Conservation (phyloP, 2,329 filamentous ascomycete species). For the Aspergillus unguis region DNA sequence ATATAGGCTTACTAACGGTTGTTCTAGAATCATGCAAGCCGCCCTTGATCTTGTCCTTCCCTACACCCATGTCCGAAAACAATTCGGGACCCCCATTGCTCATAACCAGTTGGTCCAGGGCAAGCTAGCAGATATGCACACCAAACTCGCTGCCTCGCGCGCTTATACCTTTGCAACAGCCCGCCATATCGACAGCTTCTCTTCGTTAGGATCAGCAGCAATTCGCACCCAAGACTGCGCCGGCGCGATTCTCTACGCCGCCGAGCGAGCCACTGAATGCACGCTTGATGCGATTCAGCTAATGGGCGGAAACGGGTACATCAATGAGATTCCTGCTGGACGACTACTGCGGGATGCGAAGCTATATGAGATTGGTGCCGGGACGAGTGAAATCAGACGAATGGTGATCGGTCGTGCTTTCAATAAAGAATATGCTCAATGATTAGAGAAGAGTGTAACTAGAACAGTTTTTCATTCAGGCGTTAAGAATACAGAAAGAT, state of each 20-base stretch:
- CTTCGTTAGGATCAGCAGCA: slow-evolving; percentile 35
- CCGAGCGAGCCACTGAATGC: slow-evolving; percentile 79
- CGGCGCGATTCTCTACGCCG: slow-evolving; percentile 87
- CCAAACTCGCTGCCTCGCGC: slow-evolving; percentile 77
- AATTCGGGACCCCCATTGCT: slow-evolving; percentile 82
- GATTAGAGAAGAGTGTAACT: slow-evolving; percentile 10
- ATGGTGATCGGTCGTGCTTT: slow-evolving; percentile 94
- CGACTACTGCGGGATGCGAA: slow-evolving; percentile 74
- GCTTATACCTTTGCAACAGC: slow-evolving; percentile 87
- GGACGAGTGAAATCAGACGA: slow-evolving; percentile 86
- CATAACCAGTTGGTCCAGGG: slow-evolving; percentile 93
- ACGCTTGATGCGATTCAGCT: slow-evolving; percentile 86
- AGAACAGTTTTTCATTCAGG: slow-evolving; percentile 2
- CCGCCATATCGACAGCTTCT: slow-evolving; percentile 71
- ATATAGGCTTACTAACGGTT: slow-evolving; percentile 13
- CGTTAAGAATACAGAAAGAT: slow-evolving; percentile 16
- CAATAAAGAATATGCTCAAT: slow-evolving; percentile 70
- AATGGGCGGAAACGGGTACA: slow-evolving; percentile 91
- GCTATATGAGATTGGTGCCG: slow-evolving; percentile 94
- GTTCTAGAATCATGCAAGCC: slow-evolving; percentile 77
- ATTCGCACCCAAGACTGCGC: slow-evolving; percentile 90
- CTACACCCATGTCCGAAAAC: slow-evolving; percentile 82
- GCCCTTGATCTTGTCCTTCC: slow-evolving; percentile 80
- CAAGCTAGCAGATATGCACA: slow-evolving; percentile 96
- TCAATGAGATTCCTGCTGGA: slow-evolving; percentile 91